Conservation (phyloP, 805 yeast species). For the Candida ipomoeae region DNA sequence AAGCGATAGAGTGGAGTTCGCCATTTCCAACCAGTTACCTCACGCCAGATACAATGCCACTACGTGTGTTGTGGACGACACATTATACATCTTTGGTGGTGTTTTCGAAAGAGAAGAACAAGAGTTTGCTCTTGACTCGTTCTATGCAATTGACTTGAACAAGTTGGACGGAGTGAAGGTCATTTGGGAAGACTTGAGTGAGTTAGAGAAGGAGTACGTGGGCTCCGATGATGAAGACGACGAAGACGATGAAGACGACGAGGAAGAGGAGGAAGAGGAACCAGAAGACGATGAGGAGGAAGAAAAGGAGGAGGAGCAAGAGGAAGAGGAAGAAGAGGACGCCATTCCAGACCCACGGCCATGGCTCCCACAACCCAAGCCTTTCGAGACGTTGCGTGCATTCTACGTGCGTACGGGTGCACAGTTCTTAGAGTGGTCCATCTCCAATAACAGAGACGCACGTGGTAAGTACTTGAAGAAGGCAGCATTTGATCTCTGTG, state of each 20-base stretch:
- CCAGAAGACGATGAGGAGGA: constrained; percentile 43
- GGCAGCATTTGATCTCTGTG: constrained; percentile 84
- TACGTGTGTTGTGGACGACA: constrained; percentile 80
- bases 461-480: constrained; percentile 88
- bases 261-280: constrained; percentile 42
- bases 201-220: constrained; percentile 47
- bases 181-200: constrained; percentile 83
- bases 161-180: constrained; percentile 84
- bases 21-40: constrained; percentile 61
- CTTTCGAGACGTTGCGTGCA: constrained; percentile 78
- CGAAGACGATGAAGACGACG: constrained; percentile 58
- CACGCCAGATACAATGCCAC: constrained; percentile 87
- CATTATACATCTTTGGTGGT: constrained; percentile 83
- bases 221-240: constrained; percentile 64
- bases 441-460: constrained; percentile 76
- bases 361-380: constrained; percentile 95
- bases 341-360: constrained; percentile 89
- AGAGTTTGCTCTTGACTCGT: constrained; percentile 78
- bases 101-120: constrained; percentile 84
- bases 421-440: constrained; percentile 87
- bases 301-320: constrained; percentile 68
- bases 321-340: constrained; percentile 56
- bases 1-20: constrained; percentile 45
- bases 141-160: constrained; percentile 81
- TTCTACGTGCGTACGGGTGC: constrained; percentile 87